phyloP scores from a whole-genome alignment of 257 asterid species.

The Ocimum tenuiflorum region DNA sequence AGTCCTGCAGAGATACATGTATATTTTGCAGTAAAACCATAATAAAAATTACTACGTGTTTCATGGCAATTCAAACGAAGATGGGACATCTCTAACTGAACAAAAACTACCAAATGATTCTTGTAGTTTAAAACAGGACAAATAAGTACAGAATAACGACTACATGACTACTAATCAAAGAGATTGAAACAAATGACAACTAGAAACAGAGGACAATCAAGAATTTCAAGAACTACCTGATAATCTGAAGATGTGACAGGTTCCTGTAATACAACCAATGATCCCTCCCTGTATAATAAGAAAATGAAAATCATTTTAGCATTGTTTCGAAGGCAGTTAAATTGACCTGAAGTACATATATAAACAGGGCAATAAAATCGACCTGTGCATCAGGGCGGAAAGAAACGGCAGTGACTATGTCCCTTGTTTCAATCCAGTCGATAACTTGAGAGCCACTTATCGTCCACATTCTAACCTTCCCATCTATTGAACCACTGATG shows the following conservation, averaged over 20 bases:
- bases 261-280: constrained; percentile 68
- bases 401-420: constrained; percentile 82
- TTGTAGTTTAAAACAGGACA: not conserved
- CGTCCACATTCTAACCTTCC: constrained; percentile 88
- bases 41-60: not conserved
- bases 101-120: no score
- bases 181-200: not conserved
- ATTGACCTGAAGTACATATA: not conserved
- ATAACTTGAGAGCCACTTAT: constrained; percentile 59
- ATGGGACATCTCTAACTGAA: no score
- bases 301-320: not conserved
- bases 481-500: constrained; percentile 92
- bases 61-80: no score
- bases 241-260: constrained; percentile 56
- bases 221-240: constrained; percentile 46
- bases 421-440: constrained; percentile 75
- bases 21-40: not conserved
- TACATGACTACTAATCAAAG: not conserved
- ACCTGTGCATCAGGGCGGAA: constrained; percentile 88
- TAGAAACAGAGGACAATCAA: not conserved
- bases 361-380: constrained; percentile 3
- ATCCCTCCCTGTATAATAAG: constrained; percentile 61
- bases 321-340: not conserved
- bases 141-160: not conserved
- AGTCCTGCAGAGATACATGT: not conserved